Evolutionary conservation across 1,284 basidiomycete genomes (phyloP), one percentile per base, ranked within the genome.

Genomic region (Irpex sp.): DNA sequence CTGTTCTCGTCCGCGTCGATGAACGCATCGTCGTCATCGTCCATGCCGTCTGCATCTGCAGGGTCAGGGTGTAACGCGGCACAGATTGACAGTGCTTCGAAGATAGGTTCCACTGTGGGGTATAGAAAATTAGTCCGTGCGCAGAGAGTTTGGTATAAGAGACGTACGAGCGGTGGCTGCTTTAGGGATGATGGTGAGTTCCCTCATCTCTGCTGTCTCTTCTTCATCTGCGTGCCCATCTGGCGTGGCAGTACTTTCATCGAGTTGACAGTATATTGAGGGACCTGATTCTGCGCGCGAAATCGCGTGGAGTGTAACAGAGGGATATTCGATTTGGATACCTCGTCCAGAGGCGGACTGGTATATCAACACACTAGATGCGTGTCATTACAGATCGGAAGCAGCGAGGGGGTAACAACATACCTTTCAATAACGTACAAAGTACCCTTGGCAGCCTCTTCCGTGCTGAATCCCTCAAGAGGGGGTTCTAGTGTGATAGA

Each of bases 51-150:
- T 52, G 74, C 71, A 13, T 79, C 73, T 52, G 83, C 81, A 15
- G 84, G 83, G 68, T 94, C 93, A 0, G 94, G 95, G 72, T 98
- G 94, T 17, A 98, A 82, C 1, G 96, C 88, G 3, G 96, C 94
- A 74, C 96, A 98, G 60, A 84, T 71, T 0, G 96, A 97, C 17
- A 98, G 82, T 8, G 93, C 87, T 67, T 93, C 88, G 72, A 98
- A 98, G 60, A 98, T 92, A 11, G 82, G 73, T 65, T 97, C 93
- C 64, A 97, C 95, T 96, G 70, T 37, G 17, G 64, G 3, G 26
- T 26, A 26, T 26, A 26, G 2, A 26, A 26, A 26, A 26, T 26
- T 26, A 26, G 26, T 26, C 26, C 26, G 3, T 26, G 52, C 56
- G n/a, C 38, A 60, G 26, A 21, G 34, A 62, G 47, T 31, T 36